These are phyloP conservation scores for Backusella mclennaniae DNA, from an alignment of 192 early-diverging fungal genomes.

Conservation along the genomic window DNA sequence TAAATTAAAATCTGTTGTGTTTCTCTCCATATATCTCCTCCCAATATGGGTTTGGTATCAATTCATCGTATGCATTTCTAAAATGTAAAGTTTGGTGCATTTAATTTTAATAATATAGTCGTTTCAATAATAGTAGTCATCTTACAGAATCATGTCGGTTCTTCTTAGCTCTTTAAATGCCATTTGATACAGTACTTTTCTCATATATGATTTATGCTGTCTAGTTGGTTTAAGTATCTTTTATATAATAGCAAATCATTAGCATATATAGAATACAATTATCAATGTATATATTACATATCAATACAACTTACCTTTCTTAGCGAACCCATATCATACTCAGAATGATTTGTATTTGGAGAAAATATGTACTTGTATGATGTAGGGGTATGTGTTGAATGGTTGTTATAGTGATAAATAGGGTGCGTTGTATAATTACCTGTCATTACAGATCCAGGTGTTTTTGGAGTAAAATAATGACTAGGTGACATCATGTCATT, in stretches of 20 bases:
- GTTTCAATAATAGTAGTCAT: neutral
- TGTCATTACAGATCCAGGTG: neutral
- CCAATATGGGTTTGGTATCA: neutral
- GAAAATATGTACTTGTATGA: neutral
- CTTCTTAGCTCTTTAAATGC: neutral
- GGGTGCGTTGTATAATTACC: neutral
- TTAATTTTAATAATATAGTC: neutral
- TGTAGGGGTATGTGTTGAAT: neutral
- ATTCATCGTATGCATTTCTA: neutral
- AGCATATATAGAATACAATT: neutral
- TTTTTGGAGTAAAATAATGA: neutral
- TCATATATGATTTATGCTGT: neutral
- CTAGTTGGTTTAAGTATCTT: neutral
- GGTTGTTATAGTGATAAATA: neutral
- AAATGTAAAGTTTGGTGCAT: neutral
- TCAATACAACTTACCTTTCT: neutral
- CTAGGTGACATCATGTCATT: neutral
- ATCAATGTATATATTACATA: neutral
- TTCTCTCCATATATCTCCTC: slow-evolving; percentile 1
- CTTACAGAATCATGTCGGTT: neutral
- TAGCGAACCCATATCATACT: neutral
- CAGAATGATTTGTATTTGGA: neutral
- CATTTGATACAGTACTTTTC: neutral
- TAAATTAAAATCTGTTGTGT: neutral
- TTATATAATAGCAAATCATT: neutral